Evolutionary conservation across 805 yeast species (phyloP).

Genomic region (Sugiyamaella lignohabitans): DNA sequence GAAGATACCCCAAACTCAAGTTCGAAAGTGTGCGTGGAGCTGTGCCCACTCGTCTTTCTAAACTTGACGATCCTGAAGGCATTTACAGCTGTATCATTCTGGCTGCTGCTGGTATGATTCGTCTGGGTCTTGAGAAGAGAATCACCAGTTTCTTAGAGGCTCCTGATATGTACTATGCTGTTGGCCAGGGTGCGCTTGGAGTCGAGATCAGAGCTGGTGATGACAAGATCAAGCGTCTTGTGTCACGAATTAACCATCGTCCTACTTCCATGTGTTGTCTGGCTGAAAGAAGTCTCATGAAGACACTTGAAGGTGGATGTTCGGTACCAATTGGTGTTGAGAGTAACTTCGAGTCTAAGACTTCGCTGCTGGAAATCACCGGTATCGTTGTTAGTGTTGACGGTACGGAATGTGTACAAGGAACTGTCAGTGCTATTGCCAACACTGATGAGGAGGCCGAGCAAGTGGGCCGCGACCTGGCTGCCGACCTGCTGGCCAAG

Average conservation of each 20-base stretch:
- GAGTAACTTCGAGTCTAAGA: slow-evolving; percentile 44
- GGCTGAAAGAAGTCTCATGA: slow-evolving; percentile 84
- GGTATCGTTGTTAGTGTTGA: slow-evolving; percentile 82
- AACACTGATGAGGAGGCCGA: slow-evolving; percentile 54
- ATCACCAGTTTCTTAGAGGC: slow-evolving; percentile 66
- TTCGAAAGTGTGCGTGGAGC: slow-evolving; percentile 88
- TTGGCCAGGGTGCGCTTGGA: slow-evolving; percentile 98
- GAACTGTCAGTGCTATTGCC: slow-evolving; percentile 37
- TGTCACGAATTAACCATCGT: slow-evolving; percentile 52
- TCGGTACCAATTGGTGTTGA: slow-evolving; percentile 94
- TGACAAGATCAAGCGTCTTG: slow-evolving; percentile 50
- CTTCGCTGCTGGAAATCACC: slow-evolving; percentile 45
- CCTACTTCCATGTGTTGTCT: slow-evolving; percentile 67
- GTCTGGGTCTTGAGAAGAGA: slow-evolving; percentile 66
- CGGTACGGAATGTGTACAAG: slow-evolving; percentile 66
- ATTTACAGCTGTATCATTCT: slow-evolving; percentile 68
- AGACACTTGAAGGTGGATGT: slow-evolving; percentile 93
- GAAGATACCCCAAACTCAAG: slow-evolving; percentile 64
- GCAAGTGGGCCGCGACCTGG: slow-evolving; percentile 62
- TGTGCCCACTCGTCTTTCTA: slow-evolving; percentile 68
- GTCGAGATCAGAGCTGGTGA: slow-evolving; percentile 78
- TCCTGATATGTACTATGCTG: slow-evolving; percentile 88
- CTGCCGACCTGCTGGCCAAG: slow-evolving; percentile 52
- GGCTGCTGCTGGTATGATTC: slow-evolving; percentile 86
- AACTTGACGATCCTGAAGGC: slow-evolving; percentile 66